Evolutionary conservation across 768 basidiomycete genomes (phyloP).

Genomic region (Trametes gibbosa): DNA sequence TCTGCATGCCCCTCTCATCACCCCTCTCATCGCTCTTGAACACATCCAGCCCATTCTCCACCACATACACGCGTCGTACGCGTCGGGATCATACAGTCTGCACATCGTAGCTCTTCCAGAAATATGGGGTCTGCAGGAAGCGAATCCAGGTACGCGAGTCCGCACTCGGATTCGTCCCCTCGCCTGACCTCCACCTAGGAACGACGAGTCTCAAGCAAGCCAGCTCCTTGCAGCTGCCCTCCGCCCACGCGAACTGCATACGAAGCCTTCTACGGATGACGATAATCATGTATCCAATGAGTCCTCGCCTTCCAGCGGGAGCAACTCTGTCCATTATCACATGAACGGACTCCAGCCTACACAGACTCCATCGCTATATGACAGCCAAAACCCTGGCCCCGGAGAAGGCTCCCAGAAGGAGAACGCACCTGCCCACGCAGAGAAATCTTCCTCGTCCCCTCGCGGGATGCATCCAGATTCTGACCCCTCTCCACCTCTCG

Average conservation of each 20-base stretch:
- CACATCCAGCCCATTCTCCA: neutral
- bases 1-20: neutral
- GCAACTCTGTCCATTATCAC: constrained; percentile 44
- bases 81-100: neutral
- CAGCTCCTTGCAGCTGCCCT: constrained; percentile 20
- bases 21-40: neutral
- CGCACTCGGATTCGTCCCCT: neutral
- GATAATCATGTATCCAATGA: neutral
- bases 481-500: constrained; percentile 1
- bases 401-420: constrained; percentile 54
- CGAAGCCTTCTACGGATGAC: neutral
- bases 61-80: constrained; percentile 1
- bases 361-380: constrained; percentile 49
- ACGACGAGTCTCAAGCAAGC: constrained; percentile 25
- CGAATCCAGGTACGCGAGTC: neutral
- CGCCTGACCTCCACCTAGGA: neutral
- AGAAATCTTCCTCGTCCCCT: neutral
- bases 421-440: constrained; percentile 35
- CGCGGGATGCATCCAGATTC: neutral
- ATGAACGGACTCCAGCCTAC: constrained; percentile 56
- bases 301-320: constrained; percentile 9
- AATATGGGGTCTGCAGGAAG: neutral
- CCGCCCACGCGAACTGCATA: constrained; percentile 5
- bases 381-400: constrained; percentile 27
- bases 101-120: neutral